A percentile compares a stretch with the other conserved stretches of the same genome.
Conservation (phyloP, 2,329 filamentous ascomycete genomes). For the Plenodomus lindquistii region DNA sequence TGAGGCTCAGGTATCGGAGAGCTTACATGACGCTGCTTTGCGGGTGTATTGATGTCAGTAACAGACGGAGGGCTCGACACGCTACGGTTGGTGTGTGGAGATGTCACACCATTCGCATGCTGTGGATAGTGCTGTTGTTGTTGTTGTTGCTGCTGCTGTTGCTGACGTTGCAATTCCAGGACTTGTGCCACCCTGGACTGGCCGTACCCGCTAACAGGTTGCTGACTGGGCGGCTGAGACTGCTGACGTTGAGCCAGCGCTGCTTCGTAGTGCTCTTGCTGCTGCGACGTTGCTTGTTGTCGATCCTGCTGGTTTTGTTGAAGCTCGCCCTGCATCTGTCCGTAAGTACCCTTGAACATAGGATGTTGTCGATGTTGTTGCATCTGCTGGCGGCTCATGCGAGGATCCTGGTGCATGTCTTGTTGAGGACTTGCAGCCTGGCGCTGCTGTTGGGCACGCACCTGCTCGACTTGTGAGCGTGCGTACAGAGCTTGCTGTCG, state of each 20-base stretch:
- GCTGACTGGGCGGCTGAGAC: slow-evolving; percentile 7
- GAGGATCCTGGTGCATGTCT: not conserved
- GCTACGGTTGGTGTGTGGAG: slow-evolving; percentile 14
- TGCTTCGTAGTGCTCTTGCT: slow-evolving; percentile 4
- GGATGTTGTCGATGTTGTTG: not conserved
- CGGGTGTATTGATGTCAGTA: slow-evolving; percentile 11
- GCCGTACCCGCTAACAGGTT: not conserved
- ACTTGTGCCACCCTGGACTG: slow-evolving; percentile 3
- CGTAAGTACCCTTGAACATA: not conserved
- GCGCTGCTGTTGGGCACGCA: slow-evolving; percentile 1
- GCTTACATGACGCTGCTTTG: slow-evolving; percentile 24
- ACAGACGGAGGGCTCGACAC: slow-evolving; percentile 24
- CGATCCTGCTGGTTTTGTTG: slow-evolving; percentile 2
- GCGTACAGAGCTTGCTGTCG: slow-evolving; percentile 6
- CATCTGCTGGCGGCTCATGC: not conserved
- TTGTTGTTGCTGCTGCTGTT: slow-evolving; percentile 17
- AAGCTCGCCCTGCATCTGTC: not conserved
- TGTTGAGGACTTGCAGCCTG: slow-evolving; percentile 5
- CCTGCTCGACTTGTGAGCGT: slow-evolving; percentile 6
- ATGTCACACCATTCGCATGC: slow-evolving; percentile 8
- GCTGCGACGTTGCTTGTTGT: slow-evolving; percentile 5
- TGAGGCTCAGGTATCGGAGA: slow-evolving; percentile 30
- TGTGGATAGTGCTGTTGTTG: slow-evolving; percentile 11
- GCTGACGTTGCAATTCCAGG: slow-evolving; percentile 10
- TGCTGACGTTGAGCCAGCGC: slow-evolving; percentile 10